Base-by-base conservation (phyloP, 352 stramenopile species). In the Phytophthora podocarpi region DNA sequence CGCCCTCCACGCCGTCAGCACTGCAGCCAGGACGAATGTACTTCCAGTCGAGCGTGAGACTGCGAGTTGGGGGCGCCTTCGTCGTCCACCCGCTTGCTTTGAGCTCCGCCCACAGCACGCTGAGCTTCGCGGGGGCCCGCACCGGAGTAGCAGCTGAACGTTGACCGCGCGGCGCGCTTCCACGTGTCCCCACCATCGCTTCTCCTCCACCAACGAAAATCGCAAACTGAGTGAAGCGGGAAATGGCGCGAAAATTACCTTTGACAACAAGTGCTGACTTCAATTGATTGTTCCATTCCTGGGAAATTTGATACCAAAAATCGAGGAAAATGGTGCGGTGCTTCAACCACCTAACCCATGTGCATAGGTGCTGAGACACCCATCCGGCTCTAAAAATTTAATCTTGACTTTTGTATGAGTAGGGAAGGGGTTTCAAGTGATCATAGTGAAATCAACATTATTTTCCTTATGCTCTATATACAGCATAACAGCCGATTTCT, bases 391-490 rank as follows among this genome's bases (percentile, higher is more conserved):
- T 2, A 35, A 35, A 4, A 4, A 7, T 35, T 35, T 35, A n/a
- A 35, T 35, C 4, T 35, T 35, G 30, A 35, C 11, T 15, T 35
- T 35, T 35, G 9, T 35, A 13, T 35, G 4, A 8, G 5, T 15
- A 13, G 5, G 5, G 30, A 15, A 40, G n/a, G n/a, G n/a, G n/a
- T 30, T 27, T 10, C 7, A 1, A 2, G 27, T 7, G 0, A 9
- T 18, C 15, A 56, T 56, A 56, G 2, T 56, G 47, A 56, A 56
- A 56, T 7, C 12, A 35, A 37, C 23, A 1, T 31, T 35, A 55
- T 18, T 36, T 46, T 36, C 0, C 48, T 23, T 56, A 56, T 45
- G 48, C 34, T 46, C 34, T 56, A 56, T 56, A 56, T 56, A 46
- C 34, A 56, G 48, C 34, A 26, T 56, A 46, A 43, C n/a, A n/a